phyloP scores from a whole-genome alignment of 1,284 basidiomycete species.

The Hemileia vastatrix region DNA sequence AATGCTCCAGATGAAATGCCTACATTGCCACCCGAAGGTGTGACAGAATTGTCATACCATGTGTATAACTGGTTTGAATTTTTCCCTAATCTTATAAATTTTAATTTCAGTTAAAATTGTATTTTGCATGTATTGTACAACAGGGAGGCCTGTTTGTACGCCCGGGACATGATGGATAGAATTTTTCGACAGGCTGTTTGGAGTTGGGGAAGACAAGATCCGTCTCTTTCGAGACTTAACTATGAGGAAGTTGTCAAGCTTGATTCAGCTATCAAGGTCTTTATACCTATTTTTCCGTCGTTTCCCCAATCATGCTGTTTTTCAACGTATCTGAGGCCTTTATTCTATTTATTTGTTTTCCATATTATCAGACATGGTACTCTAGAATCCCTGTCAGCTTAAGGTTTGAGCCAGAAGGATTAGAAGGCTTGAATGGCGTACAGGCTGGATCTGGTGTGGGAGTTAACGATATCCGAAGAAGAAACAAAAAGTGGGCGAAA shows the following conservation, averaged over 20 bases:
- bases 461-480: slow-evolving; percentile 1
- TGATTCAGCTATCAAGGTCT: slow-evolving; percentile 15
- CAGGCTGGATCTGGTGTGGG: slow-evolving; percentile 10
- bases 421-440: no score
- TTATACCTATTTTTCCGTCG: no score
- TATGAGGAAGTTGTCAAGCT: slow-evolving; percentile 9
- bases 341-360: background rate
- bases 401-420: slow-evolving; percentile 17
- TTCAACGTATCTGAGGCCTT: no score
- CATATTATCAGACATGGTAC: slow-evolving; percentile 18
- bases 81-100: background rate
- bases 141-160: slow-evolving; percentile 17
- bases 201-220: slow-evolving; percentile 3
- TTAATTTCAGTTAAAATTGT: background rate
- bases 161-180: slow-evolving; percentile 17
- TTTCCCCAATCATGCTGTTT: no score
- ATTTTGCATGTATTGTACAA: background rate
- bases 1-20: slow-evolving; percentile 1
- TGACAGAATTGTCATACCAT: slow-evolving; percentile 15
- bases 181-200: slow-evolving; percentile 18
- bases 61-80: slow-evolving; percentile 13
- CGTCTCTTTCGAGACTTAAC: background rate
- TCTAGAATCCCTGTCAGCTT: slow-evolving; percentile 1
- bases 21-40: slow-evolving; percentile 6
- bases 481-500: slow-evolving; percentile 8